phyloP scores from a whole-genome alignment of 306 rosid species.

The Oxytropis ochrocephala region DNA sequence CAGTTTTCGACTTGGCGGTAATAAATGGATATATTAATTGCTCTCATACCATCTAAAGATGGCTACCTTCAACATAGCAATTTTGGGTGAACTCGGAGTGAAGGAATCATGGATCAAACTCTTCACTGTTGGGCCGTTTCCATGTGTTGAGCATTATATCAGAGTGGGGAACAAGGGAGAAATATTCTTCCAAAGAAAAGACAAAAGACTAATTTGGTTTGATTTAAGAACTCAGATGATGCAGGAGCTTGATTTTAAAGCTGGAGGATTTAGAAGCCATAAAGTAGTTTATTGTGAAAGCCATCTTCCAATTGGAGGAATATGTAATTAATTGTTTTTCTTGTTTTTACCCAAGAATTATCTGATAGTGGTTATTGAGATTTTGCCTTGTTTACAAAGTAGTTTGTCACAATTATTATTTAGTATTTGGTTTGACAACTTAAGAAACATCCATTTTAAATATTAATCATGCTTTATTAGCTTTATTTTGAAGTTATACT shows the following conservation, averaged over 20 bases:
- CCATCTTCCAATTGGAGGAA: background rate
- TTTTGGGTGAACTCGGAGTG: background rate
- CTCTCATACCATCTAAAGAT: background rate
- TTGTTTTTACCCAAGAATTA: no score
- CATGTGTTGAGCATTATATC: background rate
- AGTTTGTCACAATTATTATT: no score
- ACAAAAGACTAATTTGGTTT: background rate
- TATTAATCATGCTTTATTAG: no score
- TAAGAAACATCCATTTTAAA: no score
- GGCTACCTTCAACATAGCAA: background rate
- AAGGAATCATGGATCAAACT: background rate
- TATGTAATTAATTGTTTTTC: no score
- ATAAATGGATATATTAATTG: background rate
- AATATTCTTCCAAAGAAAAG: background rate
- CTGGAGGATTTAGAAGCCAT: accelerated
- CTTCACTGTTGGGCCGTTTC: background rate
- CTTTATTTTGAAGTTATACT: no score
- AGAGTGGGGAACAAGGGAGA: background rate
- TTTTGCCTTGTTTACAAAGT: no score
- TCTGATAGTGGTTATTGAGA: no score
- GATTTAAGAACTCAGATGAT: background rate
- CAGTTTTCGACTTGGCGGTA: background rate
- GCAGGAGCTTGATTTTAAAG: background rate
- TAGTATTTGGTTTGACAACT: no score
- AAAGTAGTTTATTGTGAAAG: background rate